Conservation (phyloP, 2,329 filamentous ascomycete species). For the Torrubiella hemipterigena region DNA sequence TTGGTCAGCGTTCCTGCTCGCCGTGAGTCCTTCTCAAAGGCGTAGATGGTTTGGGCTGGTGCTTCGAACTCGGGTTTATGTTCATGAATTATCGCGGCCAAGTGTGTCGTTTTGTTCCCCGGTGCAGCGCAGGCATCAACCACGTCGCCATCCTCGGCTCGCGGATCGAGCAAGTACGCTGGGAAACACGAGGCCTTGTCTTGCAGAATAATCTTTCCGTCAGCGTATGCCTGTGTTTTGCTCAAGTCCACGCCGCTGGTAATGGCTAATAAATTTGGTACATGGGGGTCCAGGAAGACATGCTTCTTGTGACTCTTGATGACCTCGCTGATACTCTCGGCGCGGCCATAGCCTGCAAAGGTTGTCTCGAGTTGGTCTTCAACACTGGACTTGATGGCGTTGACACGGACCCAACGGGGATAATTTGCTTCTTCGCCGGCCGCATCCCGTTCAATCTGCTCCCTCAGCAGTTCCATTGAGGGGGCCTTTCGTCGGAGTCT, state of each 20-base stretch:
- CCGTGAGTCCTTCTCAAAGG: slow-evolving; percentile 64
- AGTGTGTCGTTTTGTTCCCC: slow-evolving; percentile 93
- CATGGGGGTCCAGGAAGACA: slow-evolving; percentile 64
- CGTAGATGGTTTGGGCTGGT: slow-evolving; percentile 43
- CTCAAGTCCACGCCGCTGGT: slow-evolving; percentile 61
- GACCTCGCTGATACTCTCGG: slow-evolving; percentile 44
- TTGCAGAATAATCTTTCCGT: slow-evolving; percentile 76
- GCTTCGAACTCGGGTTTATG: slow-evolving; percentile 23
- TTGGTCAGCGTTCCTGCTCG: slow-evolving; percentile 67
- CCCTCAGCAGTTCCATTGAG: slow-evolving; percentile 53
- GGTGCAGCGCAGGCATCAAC: slow-evolving; percentile 93
- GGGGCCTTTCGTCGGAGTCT: slow-evolving; percentile 60
- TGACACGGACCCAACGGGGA: slow-evolving; percentile 88
- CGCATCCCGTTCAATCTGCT: slow-evolving; percentile 39
- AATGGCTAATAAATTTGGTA: slow-evolving; percentile 75
- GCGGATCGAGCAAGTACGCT: slow-evolving; percentile 69
- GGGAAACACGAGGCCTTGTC: slow-evolving; percentile 97
- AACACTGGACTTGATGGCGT: slow-evolving; percentile 61
- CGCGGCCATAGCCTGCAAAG: slow-evolving; percentile 52
- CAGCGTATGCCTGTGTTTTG: slow-evolving; percentile 59
- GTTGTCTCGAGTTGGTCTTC: slow-evolving; percentile 62
- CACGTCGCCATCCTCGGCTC: slow-evolving; percentile 56
- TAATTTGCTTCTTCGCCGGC: slow-evolving; percentile 43
- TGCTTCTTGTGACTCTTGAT: slow-evolving; percentile 32
- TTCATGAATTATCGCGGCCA: slow-evolving; percentile 59